Base-by-base conservation (phyloP, 371 early-diverging fungal genomes). In the Apophysomyces ossiformis region DNA sequence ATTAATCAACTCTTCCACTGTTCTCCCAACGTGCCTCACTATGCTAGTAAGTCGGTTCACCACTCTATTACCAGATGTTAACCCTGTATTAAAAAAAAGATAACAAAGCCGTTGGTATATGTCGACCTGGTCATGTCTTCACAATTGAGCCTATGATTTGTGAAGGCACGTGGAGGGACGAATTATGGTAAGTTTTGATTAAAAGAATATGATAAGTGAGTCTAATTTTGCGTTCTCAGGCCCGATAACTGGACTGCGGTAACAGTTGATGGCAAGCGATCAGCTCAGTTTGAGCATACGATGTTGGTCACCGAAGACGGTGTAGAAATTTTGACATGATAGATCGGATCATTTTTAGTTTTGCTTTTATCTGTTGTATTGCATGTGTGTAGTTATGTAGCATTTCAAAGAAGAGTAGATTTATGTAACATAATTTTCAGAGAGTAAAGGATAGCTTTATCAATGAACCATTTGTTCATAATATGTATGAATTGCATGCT, bases 231-330 rank as follows among this genome's bases (percentile, higher is more conserved):
- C 56, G 11, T 37, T 57, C 39, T n/a, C 46, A 80, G 80, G 96
- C 90, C 92, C 16, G 97, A 98, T 73, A 80, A 90, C 69, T 96
- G 96, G 96, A 96, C 96, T 7, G 92, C 92, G 3, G 93, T 90
- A 4, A 99, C 99, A 1, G 73, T 63, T 32, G 99, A 99, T 70
- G 99, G 99, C 47, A 95, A 95, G 77, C 87, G 96, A 45, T 95
- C 95, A n/a, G 99, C 99, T 1, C 99, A 99, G 84, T 99, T 99
- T 81, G 99, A 99, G 77, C 96, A 99, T 72, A 97, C 97, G 12
- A 72, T 99, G 63, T 85, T 97, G 59, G 92, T 99, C 16, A 98
- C 97, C 5, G 93, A 98, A 74, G 85, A 81, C 36, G 97, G 98
- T 16, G 91, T 91, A 57, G 99, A 98, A 72, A 87, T 99, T 60